These are phyloP conservation scores for Candolleomyces aberdarensis DNA, from an alignment of 768 basidiomycete genomes.

Conservation along the genomic window DNA sequence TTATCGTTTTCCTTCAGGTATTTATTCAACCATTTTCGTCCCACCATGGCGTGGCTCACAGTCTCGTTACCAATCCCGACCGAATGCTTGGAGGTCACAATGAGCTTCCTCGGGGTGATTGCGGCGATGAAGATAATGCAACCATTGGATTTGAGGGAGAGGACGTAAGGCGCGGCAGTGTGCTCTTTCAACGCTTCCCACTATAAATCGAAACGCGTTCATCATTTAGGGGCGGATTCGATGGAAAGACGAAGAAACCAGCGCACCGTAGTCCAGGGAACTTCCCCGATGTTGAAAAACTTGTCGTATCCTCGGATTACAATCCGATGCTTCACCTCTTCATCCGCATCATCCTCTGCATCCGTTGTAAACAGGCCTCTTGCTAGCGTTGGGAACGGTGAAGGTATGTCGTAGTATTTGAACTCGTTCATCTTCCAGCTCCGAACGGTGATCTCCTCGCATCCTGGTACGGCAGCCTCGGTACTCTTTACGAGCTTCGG, in stretches of 20 bases:
- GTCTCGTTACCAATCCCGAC: conserved; percentile 48
- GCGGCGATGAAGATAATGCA: conserved; percentile 96
- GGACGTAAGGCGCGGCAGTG: conserved; percentile 73
- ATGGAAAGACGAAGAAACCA: not conserved
- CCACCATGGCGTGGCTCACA: conserved; percentile 75
- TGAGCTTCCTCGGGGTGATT: conserved; percentile 65
- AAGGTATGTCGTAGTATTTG: conserved; percentile 87
- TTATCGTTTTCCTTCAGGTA: conserved; percentile 61
- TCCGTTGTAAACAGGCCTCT: conserved; percentile 82
- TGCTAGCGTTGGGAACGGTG: conserved; percentile 93
- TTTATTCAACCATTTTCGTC: conserved; percentile 76
- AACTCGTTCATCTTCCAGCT: conserved; percentile 99
- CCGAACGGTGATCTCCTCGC: conserved; percentile 53
- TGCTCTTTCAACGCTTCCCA: conserved; percentile 71
- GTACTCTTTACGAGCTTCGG: conserved; percentile 67
- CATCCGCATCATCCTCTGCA: conserved; percentile 21
- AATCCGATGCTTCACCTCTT: conserved; percentile 50
- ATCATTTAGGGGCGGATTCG: conserved; percentile 4
- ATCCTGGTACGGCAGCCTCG: conserved; percentile 47
- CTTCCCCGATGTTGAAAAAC: conserved; percentile 97
- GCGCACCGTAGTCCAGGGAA: conserved; percentile 90
- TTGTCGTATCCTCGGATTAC: conserved; percentile 95
- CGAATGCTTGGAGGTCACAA: conserved; percentile 93
- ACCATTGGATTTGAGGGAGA: conserved; percentile 93
- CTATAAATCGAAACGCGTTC: conserved; percentile 31